Evolutionary conservation across 2,329 filamentous ascomycete genomes (phyloP).

Genomic region (Phyllosticta citribraziliensis): DNA sequence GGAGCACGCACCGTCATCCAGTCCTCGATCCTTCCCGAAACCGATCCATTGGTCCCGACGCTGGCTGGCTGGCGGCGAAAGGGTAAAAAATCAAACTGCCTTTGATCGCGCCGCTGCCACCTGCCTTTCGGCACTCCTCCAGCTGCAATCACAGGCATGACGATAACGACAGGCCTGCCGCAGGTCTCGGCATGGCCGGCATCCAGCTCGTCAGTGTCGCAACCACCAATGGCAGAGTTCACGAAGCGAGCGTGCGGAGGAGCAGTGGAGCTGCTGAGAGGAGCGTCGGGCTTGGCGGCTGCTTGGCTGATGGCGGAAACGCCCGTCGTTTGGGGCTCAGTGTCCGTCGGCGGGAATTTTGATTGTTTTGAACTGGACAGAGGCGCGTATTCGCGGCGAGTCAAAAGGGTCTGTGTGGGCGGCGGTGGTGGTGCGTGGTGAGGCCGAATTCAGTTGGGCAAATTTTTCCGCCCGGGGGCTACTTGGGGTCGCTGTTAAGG

Average conservation of each 20-base stretch:
- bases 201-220: neutral
- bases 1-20: neutral
- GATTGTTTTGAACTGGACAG: neutral
- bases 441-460: neutral
- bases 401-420: neutral
- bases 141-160: neutral
- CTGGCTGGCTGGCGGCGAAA: neutral
- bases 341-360: neutral
- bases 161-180: neutral
- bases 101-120: neutral
- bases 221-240: neutral
- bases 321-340: neutral
- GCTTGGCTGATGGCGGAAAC: neutral
- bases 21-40: neutral
- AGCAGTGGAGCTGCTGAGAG: neutral
- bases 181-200: neutral
- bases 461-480: neutral
- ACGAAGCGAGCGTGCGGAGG: neutral
- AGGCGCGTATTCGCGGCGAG: neutral
- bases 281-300: neutral
- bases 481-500: neutral
- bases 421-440: neutral
- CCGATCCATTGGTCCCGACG: neutral
- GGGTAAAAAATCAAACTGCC: neutral
- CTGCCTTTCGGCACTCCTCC: neutral